Base-by-base conservation (phyloP, 257 asterid species). In the Solanum infundibuliforme region DNA sequence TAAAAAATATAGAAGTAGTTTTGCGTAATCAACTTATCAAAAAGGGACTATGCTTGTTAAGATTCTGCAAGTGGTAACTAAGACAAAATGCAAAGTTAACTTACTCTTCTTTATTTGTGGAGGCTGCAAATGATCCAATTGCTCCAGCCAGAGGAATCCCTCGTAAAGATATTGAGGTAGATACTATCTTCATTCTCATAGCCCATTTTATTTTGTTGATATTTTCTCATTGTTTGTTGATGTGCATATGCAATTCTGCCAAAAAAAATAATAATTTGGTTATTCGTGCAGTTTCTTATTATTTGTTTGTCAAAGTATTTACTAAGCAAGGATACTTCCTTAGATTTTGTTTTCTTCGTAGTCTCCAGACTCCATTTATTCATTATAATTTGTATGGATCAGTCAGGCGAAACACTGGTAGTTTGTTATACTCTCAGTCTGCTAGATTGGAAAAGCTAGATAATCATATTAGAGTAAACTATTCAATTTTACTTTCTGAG, bases 111-210 rank as follows among this genome's bases (percentile, higher is more conserved):
- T 82, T 92, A 52, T 82, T 68, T 89, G 90, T 90, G 69, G 96
- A 95, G 99, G 99, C 99, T 85, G 98, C 92, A 89, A 97, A 97
- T 89, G 98, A 97, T 90, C 98, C 99, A 82, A 95, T 97, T 89
- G 99, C 99, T 87, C 99, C 98, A 71, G 91, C 95, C 76, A 93
- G 98, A 74, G 99, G 98, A 87, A 94, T 97, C 86, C 99, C 98
- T 87, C 98, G 95, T 86, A 93, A 97, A 91, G 98, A 93, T 87
- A 94, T 95, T 86, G 91, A 94, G 98, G 98, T 95, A 73, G 9
- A 3, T 39, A 27, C 79, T 68, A 12, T 81, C 29, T 41, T 65
- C 66, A 60, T 31, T 27, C 14, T 87, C 86, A 39, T 48, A 29
- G 21, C 48, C 20, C 34, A 27, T 81, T 29, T 48, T 81, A 29